A percentile compares a stretch with the other conserved stretches of the same genome.
Evolutionary conservation across 2,329 filamentous ascomycete species (phyloP).

Genomic region (Blumeria graminis): DNA sequence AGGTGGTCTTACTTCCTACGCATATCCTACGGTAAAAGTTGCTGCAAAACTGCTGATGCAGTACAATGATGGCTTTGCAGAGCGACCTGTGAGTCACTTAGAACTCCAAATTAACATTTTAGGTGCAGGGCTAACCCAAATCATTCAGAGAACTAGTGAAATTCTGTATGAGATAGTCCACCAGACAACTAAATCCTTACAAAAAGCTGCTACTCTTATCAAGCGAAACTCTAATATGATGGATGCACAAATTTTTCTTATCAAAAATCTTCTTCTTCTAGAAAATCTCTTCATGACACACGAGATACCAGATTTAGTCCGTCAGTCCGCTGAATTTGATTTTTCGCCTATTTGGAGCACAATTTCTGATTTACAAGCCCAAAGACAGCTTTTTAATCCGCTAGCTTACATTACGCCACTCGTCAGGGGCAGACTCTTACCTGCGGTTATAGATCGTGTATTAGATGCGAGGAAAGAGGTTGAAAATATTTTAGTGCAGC

Average conservation of each 20-base stretch:
- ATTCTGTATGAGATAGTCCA: conserved; percentile 65
- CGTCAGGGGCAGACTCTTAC: conserved; percentile 16
- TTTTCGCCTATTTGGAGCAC: conserved; percentile 42
- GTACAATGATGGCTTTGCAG: conserved; percentile 25
- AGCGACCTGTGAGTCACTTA: conserved; percentile 11
- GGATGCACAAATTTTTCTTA: conserved; percentile 74
- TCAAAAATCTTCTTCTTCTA: conserved; percentile 81
- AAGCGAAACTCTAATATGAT: conserved; percentile 34
- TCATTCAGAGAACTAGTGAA: conserved; percentile 18
- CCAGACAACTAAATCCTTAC: conserved; percentile 65
- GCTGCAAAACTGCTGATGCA: conserved; percentile 33
- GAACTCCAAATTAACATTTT: background rate
- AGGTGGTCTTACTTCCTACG: conserved; percentile 7
- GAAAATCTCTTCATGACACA: conserved; percentile 93
- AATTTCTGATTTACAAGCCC: conserved; percentile 22
- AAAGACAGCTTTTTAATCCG: conserved; percentile 28
- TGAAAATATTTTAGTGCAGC: conserved; percentile 35
- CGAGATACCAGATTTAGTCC: conserved; percentile 52
- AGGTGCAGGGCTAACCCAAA: too few relatives aligned
- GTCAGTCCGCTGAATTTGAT: conserved; percentile 29
- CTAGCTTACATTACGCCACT: conserved; percentile 21
- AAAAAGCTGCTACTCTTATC: conserved; percentile 50
- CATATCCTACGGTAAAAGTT: conserved; percentile 30
- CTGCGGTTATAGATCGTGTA: conserved; percentile 17
- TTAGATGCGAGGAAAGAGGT: conserved; percentile 40